phyloP scores from a whole-genome alignment of 208 protist genomes.

The Acanthamoeba culbertsoni region DNA sequence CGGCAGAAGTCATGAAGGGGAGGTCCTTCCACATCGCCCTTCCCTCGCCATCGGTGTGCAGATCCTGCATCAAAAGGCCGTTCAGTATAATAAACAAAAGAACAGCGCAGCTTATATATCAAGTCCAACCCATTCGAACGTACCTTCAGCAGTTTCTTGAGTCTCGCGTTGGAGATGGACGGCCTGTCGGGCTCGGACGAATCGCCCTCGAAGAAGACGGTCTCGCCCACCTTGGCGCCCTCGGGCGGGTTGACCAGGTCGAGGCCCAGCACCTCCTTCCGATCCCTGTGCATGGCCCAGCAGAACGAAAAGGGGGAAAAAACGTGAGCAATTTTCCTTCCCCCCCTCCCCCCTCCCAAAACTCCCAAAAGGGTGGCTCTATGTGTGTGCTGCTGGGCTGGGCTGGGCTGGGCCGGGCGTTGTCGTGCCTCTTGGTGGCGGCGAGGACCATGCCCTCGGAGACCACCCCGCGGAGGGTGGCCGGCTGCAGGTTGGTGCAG shows the following conservation, averaged over 20 bases:
- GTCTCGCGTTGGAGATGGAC: background rate
- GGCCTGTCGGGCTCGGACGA: conserved; percentile 17
- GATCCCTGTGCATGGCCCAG: background rate
- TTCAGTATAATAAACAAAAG: background rate
- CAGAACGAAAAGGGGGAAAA: background rate
- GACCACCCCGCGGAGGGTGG: background rate
- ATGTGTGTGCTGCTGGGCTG: background rate
- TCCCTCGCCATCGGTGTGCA: conserved; percentile 22
- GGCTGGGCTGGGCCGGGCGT: background rate
- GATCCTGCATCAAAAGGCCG: background rate
- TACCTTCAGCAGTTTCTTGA: conserved; percentile 50
- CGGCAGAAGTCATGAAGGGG: conserved; percentile 41
- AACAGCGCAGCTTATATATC: background rate
- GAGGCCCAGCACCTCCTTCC: conserved; percentile 27
- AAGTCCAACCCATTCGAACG: background rate
- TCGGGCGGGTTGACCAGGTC: conserved; percentile 63
- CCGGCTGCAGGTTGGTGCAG: conserved; percentile 61
- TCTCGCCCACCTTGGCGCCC: conserved; percentile 38
- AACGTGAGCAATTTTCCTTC: too few relatives aligned
- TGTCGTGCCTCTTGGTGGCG: background rate
- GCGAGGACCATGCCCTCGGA: conserved; percentile 64
- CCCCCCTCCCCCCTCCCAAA: too few relatives aligned
- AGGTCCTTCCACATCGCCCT: background rate
- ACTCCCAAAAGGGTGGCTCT: background rate
- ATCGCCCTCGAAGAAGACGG: conserved; percentile 51